Percentiles rank a stretch among this genome's conserved stretches.
These are phyloP conservation scores for Dalbergia cultrata DNA, from an alignment of 306 rosid species.

Conservation along the genomic window DNA sequence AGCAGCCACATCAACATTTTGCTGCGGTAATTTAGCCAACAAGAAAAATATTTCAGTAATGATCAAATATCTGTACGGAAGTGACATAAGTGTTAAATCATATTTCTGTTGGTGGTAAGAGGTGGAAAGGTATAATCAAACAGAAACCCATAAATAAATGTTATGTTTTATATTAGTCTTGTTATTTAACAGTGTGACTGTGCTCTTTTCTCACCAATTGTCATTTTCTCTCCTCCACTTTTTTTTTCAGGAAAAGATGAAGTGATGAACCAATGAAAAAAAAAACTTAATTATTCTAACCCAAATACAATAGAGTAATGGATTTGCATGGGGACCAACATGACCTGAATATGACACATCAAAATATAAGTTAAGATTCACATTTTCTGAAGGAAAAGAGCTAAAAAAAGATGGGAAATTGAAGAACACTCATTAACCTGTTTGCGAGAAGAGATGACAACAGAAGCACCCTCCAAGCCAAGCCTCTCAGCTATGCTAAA, in stretches of 20 bases:
- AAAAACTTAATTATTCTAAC: neutral
- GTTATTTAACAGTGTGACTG: neutral
- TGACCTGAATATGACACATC: neutral
- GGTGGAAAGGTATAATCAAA: neutral
- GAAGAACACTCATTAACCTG: constrained; percentile 50
- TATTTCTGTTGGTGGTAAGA: neutral
- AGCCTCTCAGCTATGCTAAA: constrained; percentile 85
- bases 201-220: neutral
- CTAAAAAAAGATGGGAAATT: neutral
- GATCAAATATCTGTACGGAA: constrained; percentile 5
- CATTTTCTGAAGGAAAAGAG: neutral
- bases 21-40: constrained; percentile 51
- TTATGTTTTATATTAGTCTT: neutral
- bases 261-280: neutral
- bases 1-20: constrained; percentile 81
- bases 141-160: neutral
- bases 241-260: neutral
- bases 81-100: neutral
- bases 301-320: neutral
- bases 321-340: neutral
- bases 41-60: neutral
- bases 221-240: neutral
- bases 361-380: neutral
- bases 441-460: constrained; percentile 88
- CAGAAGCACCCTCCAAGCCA: constrained; percentile 90